These are phyloP conservation scores for Veloporphyrellus conicus DNA, from an alignment of 1,284 basidiomycete genomes.

Conservation along the genomic window DNA sequence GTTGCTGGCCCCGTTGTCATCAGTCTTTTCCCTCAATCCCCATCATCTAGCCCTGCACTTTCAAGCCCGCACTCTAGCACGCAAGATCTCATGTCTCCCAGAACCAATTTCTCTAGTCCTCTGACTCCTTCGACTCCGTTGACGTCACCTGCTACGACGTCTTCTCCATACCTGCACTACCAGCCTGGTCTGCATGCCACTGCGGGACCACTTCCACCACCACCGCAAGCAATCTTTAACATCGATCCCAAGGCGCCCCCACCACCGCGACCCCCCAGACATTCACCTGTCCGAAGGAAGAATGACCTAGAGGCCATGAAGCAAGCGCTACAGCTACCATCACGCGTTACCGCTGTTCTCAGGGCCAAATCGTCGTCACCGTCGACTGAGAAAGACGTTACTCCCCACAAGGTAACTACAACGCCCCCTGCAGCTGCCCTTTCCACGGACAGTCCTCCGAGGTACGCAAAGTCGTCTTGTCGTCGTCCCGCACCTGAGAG, in stretches of 20 bases:
- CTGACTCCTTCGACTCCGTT: constrained; percentile 26
- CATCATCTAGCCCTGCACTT: constrained; percentile 24
- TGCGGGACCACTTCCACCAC: constrained; percentile 67
- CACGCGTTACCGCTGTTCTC: constrained; percentile 48
- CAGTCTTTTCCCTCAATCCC: constrained; percentile 34
- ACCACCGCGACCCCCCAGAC: constrained; percentile 63
- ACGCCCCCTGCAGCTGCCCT: constrained; percentile 1
- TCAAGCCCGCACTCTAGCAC: constrained; percentile 29
- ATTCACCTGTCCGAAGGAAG: constrained; percentile 47
- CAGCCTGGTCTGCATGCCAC: constrained; percentile 65
- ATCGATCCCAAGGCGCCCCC: constrained; percentile 44
- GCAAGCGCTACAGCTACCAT: constrained; percentile 53
- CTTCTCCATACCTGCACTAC: constrained; percentile 51
- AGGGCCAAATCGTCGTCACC: constrained; percentile 16
- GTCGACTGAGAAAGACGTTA: constrained; percentile 7
- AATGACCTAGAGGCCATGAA: constrained; percentile 52
- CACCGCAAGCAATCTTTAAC: constrained; percentile 53
- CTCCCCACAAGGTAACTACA: constrained; percentile 1
- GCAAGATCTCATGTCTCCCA: constrained; percentile 31
- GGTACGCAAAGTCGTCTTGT: constrained; percentile 18
- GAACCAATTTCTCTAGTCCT: constrained; percentile 25
- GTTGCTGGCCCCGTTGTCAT: constrained; percentile 58
- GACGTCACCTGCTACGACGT: constrained; percentile 26
- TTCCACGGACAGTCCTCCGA: constrained; percentile 15
- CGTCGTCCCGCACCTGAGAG: not conserved